These are phyloP conservation scores for Fusarium nelsonii DNA, from an alignment of 2,329 filamentous ascomycete genomes.

Conservation along the genomic window DNA sequence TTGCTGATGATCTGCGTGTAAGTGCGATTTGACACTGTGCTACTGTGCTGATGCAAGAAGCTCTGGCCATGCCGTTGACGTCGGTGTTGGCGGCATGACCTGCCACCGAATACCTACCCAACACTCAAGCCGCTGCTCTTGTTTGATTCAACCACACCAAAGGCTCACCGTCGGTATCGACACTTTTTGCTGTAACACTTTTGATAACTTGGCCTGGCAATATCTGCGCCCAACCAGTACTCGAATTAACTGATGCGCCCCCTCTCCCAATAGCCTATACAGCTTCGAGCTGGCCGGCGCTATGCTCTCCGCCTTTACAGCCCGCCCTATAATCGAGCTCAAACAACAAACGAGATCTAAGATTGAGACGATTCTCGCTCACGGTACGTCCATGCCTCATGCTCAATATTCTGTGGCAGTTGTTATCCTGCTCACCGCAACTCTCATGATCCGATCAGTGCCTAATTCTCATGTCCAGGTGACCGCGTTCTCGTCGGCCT, in stretches of 20 bases:
- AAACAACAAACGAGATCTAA: constrained; percentile 94
- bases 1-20: background rate
- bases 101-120: constrained; percentile 22
- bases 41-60: constrained; percentile 44
- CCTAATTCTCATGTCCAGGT: constrained; percentile 62
- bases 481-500: constrained; percentile 93
- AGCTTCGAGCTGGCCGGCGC: constrained; percentile 61
- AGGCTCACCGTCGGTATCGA: background rate
- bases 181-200: background rate
- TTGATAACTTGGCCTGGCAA: background rate
- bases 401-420: background rate
- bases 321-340: constrained; percentile 96
- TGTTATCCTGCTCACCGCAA: background rate
- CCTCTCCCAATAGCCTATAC: constrained; percentile 47
- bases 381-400: constrained; percentile 68
- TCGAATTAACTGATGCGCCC: constrained; percentile 49
- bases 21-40: constrained; percentile 40
- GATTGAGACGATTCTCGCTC: constrained; percentile 94
- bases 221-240: constrained; percentile 1
- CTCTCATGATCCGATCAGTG: background rate
- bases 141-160: constrained; percentile 14
- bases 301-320: constrained; percentile 98
- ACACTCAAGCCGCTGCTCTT: constrained; percentile 27
- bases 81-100: constrained; percentile 43
- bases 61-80: constrained; percentile 50